Conservation (phyloP, 2,329 filamentous ascomycete genomes). For the Aspergillus sp. region DNA sequence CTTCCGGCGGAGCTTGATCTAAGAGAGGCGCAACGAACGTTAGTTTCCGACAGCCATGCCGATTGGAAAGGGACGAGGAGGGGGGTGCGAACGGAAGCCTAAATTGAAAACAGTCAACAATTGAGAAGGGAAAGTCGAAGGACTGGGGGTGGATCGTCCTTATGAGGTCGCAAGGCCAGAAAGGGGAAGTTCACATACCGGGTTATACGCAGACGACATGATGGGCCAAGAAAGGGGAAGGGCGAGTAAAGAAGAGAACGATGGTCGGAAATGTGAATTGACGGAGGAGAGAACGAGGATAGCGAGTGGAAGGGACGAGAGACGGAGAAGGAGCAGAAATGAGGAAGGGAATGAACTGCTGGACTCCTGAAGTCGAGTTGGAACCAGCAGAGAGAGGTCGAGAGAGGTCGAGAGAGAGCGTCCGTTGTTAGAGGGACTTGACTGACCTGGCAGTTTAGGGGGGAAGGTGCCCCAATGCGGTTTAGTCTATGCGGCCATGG, state of each 20-base stretch:
- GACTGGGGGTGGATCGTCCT: conserved; percentile 16
- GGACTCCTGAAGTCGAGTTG: conserved; percentile 18
- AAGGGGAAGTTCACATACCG: conserved; percentile 46
- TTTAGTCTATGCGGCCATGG: conserved; percentile 26
- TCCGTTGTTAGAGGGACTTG: conserved; percentile 6
- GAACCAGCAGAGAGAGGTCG: conserved; percentile 7
- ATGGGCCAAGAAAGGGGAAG: conserved; percentile 33
- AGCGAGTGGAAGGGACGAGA: conserved; percentile 21
- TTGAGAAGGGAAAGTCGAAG: conserved; percentile 21
- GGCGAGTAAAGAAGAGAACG: conserved; percentile 18
- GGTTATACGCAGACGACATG: conserved; percentile 56
- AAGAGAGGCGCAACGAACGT: conserved; percentile 15
- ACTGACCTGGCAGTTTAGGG: conserved; percentile 18
- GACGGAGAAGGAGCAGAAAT: conserved; percentile 19
- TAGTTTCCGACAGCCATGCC: conserved; percentile 6
- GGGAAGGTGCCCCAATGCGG: conserved; percentile 16
- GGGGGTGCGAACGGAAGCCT: not conserved
- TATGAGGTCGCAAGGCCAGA: conserved; percentile 18
- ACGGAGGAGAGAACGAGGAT: conserved; percentile 16
- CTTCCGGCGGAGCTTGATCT: conserved; percentile 99
- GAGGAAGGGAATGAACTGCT: conserved; percentile 13
- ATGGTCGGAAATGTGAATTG: conserved; percentile 16
- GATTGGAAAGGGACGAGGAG: not conserved
- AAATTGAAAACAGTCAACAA: conserved; percentile 9
- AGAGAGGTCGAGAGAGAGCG: conserved; percentile 8